A percentile compares a stretch with the other conserved stretches of the same genome.
Evolutionary conservation across 2,329 filamentous ascomycete species (phyloP).

Genomic region (Ophiostoma australiae): DNA sequence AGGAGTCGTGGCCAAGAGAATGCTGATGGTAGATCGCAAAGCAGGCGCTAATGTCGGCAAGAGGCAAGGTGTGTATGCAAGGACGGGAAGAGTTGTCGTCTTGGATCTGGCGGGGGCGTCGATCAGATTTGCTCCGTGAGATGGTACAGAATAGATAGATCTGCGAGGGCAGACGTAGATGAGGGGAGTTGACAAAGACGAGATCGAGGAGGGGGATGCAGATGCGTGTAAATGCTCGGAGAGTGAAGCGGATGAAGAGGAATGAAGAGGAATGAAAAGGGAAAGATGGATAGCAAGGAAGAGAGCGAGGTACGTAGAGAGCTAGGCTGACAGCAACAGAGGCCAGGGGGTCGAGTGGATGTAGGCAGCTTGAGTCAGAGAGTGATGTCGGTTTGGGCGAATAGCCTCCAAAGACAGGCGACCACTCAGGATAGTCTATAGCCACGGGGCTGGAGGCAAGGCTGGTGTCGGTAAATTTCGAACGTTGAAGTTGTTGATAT

Average conservation of each 20-base stretch:
- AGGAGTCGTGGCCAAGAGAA: constrained; percentile 6
- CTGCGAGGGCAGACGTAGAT: too few species aligned
- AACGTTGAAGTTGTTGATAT: neutral
- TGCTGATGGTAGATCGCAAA: neutral
- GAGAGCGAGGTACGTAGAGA: neutral
- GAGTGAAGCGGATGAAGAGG: neutral
- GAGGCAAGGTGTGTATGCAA: neutral
- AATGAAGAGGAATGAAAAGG: neutral
- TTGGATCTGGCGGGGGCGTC: neutral
- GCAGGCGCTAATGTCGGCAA: constrained; percentile 3
- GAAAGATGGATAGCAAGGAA: neutral
- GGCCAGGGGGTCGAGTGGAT: neutral
- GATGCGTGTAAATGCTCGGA: neutral
- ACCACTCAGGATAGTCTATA: neutral
- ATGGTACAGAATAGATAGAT: neutral
- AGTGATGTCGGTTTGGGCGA: neutral
- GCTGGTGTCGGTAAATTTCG: neutral
- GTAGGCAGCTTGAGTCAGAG: neutral
- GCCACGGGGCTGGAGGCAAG: neutral
- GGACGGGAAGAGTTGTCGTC: neutral
- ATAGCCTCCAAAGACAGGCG: neutral
- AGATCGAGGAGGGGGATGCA: neutral
- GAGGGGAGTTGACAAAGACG: too few species aligned
- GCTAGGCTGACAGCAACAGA: neutral
- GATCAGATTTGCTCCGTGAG: neutral